Evolutionary conservation across 2,329 filamentous ascomycete genomes (phyloP).

Genomic region (Sporothrix pallida): DNA sequence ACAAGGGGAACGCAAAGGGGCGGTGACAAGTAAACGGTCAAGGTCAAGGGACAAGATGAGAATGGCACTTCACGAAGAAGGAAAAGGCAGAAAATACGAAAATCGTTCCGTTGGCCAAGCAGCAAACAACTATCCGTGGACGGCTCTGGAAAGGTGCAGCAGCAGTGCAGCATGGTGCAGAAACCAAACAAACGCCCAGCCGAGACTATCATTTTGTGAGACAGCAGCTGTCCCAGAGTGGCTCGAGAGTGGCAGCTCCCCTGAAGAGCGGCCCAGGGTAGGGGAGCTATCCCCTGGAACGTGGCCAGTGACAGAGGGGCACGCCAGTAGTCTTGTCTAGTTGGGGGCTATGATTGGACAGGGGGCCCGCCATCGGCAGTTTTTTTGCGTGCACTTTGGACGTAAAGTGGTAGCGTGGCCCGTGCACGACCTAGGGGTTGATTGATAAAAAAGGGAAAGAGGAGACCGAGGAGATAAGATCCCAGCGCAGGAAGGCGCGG

Average conservation of each 20-base stretch:
- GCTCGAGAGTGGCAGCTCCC: slow-evolving; percentile 14
- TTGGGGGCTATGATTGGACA: background rate
- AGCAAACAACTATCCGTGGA: slow-evolving; percentile 6
- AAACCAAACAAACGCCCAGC: background rate
- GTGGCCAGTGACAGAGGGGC: background rate
- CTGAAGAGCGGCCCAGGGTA: background rate
- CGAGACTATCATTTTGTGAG: background rate
- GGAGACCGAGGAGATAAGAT: slow-evolving; percentile 21
- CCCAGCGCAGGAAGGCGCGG: slow-evolving; percentile 17
- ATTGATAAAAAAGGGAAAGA: slow-evolving; percentile 25
- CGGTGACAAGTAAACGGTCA: background rate
- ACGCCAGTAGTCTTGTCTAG: background rate
- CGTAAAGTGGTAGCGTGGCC: background rate
- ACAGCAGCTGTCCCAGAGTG: slow-evolving; percentile 23
- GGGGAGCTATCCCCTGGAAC: background rate
- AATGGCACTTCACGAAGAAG: background rate
- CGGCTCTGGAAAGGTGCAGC: too few relatives aligned
- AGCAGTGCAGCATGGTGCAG: too few relatives aligned
- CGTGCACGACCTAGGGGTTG: slow-evolving; percentile 13
- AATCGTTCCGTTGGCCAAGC: slow-evolving; percentile 29
- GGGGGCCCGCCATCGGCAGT: slow-evolving; percentile 27
- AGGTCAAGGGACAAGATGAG: background rate
- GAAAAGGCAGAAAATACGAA: background rate
- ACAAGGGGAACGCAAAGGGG: background rate
- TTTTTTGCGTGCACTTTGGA: background rate